Conservation (phyloP, 345 rosid genomes). For the Clausena lansium region DNA sequence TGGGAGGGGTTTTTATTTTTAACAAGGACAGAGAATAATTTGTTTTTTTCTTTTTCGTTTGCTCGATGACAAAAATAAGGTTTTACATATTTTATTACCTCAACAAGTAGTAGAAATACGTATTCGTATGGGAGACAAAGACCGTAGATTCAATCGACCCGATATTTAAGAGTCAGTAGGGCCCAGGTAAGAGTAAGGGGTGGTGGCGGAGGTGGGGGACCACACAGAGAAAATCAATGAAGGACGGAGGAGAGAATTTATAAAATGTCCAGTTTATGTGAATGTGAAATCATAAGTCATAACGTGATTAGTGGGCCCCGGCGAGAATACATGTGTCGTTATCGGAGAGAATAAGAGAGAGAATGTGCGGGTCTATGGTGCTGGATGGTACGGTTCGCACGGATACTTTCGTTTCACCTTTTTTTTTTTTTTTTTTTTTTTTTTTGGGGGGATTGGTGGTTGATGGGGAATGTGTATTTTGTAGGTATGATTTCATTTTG, state of each 20-base stretch:
- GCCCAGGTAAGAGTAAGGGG: neutral
- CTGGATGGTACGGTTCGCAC: constrained; percentile 25
- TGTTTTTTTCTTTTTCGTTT: too few relatives aligned
- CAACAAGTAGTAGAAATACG: constrained; percentile 9
- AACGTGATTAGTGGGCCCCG: neutral
- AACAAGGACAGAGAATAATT: constrained; percentile 7
- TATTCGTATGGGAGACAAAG: constrained; percentile 5
- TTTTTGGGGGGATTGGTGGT: neutral
- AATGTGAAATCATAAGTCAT: neutral
- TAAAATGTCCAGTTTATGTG: neutral
- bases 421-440: neutral
- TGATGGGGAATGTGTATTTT: neutral
- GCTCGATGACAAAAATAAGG: too few relatives aligned
- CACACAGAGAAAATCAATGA: constrained; percentile 23
- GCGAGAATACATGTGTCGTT: constrained; percentile 29
- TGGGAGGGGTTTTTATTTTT: neutral
- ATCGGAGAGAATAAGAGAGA: constrained; percentile 20
- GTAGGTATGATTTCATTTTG: neutral
- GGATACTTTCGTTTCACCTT: neutral
- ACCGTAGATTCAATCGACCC: constrained; percentile 36
- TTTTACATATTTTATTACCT: too few relatives aligned
- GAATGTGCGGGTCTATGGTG: neutral
- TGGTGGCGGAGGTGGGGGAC: constrained; percentile 14
- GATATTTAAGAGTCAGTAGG: constrained; percentile 15
- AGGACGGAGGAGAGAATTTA: neutral